Evolutionary conservation across 257 asterid genomes (phyloP).

Genomic region (Solanum medicagineum): DNA sequence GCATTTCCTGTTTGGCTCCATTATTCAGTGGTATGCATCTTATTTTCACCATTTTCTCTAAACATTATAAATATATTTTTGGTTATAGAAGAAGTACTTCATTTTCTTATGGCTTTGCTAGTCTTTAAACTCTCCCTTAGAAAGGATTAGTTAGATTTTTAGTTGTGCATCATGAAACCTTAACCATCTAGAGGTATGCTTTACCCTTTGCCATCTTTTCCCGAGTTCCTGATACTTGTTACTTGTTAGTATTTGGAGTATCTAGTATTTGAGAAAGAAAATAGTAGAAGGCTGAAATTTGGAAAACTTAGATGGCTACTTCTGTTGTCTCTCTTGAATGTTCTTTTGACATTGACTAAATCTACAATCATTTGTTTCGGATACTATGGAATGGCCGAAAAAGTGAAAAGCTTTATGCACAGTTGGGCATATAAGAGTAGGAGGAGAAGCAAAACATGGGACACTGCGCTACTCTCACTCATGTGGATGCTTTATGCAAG

Average conservation of each 20-base stretch:
- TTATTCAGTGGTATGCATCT: conserved; percentile 65
- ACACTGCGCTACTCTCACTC: background rate
- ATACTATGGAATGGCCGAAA: background rate
- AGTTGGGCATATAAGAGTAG: background rate
- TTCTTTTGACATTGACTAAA: background rate
- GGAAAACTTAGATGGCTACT: background rate
- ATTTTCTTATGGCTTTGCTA: background rate
- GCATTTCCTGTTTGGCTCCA: conserved; percentile 85
- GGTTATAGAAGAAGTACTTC: background rate
- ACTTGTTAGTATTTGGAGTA: background rate
- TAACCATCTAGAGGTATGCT: background rate
- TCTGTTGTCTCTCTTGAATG: background rate
- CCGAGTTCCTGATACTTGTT: background rate
- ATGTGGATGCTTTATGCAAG: background rate
- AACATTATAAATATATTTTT: background rate
- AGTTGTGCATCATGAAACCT: background rate
- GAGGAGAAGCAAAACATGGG: background rate
- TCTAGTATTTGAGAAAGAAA: background rate
- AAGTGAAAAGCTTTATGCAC: background rate
- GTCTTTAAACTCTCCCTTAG: background rate
- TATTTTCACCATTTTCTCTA: background rate
- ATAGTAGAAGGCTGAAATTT: background rate
- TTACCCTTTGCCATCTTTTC: background rate
- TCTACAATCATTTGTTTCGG: background rate
- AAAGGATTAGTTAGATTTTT: background rate